Conservation (phyloP, 805 yeast genomes). For the Komagataella kurtzmanii region DNA sequence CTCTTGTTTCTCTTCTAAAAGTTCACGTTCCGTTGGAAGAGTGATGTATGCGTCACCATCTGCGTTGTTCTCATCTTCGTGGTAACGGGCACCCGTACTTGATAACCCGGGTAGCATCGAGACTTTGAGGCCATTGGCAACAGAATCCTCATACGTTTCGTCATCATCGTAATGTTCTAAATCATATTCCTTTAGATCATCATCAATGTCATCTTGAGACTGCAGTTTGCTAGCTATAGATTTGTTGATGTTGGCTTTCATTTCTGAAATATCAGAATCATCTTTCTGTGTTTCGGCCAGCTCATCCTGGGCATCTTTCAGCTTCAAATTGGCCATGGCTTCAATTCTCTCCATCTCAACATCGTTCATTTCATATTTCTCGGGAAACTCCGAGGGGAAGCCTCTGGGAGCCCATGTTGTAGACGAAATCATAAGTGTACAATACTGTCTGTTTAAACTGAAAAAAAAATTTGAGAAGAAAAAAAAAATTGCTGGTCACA, state of each 20-base stretch:
- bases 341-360: conserved; percentile 87
- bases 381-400: conserved; percentile 85
- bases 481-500: background rate
- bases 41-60: conserved; percentile 32
- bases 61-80: conserved; percentile 27
- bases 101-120: conserved; percentile 63
- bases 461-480: background rate
- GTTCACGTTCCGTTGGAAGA: conserved; percentile 50
- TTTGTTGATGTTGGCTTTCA: background rate
- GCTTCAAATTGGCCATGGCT: conserved; percentile 70
- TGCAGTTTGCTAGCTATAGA: conserved; percentile 15
- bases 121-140: conserved; percentile 39
- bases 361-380: conserved; percentile 76
- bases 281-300: conserved; percentile 33
- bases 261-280: conserved; percentile 9
- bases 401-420: conserved; percentile 96
- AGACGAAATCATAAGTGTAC: conserved; percentile 63
- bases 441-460: background rate
- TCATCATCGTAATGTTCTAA: conserved; percentile 76
- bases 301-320: conserved; percentile 63
- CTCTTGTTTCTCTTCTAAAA: conserved; percentile 69
- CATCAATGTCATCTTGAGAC: conserved; percentile 54
- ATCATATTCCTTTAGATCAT: conserved; percentile 80
- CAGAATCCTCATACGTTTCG: conserved; percentile 30
- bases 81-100: conserved; percentile 42